phyloP scores from a whole-genome alignment of 23 red algal species.

The Cyanidiococcus yangmingshanensis region DNA sequence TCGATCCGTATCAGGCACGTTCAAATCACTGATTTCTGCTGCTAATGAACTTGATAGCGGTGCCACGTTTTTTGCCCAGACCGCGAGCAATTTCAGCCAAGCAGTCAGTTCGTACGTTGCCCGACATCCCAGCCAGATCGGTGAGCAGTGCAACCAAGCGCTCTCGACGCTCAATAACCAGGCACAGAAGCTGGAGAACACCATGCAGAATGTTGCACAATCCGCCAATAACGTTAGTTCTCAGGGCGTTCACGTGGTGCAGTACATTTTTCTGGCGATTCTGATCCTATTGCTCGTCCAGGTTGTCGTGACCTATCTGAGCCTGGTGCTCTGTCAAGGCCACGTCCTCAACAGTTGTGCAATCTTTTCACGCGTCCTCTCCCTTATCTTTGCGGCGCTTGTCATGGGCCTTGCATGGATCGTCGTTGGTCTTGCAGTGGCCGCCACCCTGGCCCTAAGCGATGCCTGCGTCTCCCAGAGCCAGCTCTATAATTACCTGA shows the following conservation, averaged over 20 bases:
- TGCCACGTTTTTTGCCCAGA: neutral
- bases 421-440: neutral
- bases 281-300: neutral
- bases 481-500: neutral
- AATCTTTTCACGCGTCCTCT: neutral
- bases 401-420: conserved; percentile 9
- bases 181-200: neutral
- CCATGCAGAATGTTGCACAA: neutral
- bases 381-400: neutral
- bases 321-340: conserved; percentile 10
- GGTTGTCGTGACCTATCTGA: neutral
- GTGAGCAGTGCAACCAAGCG: neutral
- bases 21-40: neutral
- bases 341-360: conserved; percentile 2
- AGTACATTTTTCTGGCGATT: conserved; percentile 21
- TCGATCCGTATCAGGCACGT: neutral
- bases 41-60: neutral
- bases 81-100: neutral
- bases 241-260: neutral
- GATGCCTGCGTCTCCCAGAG: conserved; percentile 16
- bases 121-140: neutral
- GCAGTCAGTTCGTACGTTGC: neutral
- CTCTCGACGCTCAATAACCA: neutral
- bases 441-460: neutral
- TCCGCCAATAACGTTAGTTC: neutral